Conservation (phyloP, 371 early-diverging fungal species). For the Zancudomyces culisetae region DNA sequence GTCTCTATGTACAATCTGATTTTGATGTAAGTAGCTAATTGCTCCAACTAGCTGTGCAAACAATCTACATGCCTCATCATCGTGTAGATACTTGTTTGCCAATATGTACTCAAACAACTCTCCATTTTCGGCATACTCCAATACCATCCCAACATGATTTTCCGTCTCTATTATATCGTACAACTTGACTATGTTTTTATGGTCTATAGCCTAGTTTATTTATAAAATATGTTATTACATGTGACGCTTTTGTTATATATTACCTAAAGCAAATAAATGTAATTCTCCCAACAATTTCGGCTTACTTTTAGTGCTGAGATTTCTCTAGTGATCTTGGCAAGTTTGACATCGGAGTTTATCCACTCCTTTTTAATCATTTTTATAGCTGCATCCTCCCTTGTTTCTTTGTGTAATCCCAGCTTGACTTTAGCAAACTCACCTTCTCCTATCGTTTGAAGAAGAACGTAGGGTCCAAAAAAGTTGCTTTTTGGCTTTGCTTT, state of each 20-base stretch:
- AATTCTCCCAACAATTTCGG: neutral
- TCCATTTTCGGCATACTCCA: slow-evolving; percentile 88
- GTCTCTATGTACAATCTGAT: slow-evolving; percentile 87
- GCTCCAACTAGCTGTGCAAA: slow-evolving; percentile 89
- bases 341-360: slow-evolving; percentile 51
- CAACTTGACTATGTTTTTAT: slow-evolving; percentile 81
- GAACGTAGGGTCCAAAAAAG: slow-evolving; percentile 85
- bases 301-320: slow-evolving; percentile 60
- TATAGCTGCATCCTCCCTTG: slow-evolving; percentile 82
- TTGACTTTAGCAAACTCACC: slow-evolving; percentile 98
- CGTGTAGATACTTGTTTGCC: slow-evolving; percentile 76
- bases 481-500: slow-evolving; percentile 21
- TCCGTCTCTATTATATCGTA: slow-evolving; percentile 92
- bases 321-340: slow-evolving; percentile 64
- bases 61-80: slow-evolving; percentile 70
- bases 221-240: slow-evolving; percentile 5
- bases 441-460: slow-evolving; percentile 90
- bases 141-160: slow-evolving; percentile 85
- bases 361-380: slow-evolving; percentile 63
- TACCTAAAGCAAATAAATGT: too few relatives aligned
- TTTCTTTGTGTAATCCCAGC: slow-evolving; percentile 74
- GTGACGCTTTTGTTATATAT: too few relatives aligned
- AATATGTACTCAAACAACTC: slow-evolving; percentile 94
- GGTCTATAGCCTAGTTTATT: slow-evolving; percentile 45
- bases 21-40: slow-evolving; percentile 68